Percentiles rank a stretch among this genome's conserved stretches.
Conservation (phyloP, 164 flowering plant species). For the Platanus orientalis region DNA sequence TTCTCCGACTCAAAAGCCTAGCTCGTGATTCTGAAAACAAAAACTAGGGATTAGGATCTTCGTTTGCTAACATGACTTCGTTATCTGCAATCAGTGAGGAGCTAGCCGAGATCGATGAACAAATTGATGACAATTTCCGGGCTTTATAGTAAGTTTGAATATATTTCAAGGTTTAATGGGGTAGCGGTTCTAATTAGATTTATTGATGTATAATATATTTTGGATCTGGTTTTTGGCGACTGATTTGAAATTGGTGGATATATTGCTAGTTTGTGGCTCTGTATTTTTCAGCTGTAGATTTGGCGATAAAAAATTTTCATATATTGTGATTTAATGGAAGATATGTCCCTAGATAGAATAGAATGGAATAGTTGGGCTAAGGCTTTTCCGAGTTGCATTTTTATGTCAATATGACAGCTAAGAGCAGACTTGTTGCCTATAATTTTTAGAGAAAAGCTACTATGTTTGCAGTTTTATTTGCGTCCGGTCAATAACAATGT, state of each 20-base stretch:
- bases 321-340: neutral
- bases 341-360: neutral
- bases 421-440: no score
- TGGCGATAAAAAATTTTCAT: no score
- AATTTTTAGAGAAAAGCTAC: no score
- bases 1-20: neutral
- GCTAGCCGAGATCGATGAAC: constrained; percentile 81
- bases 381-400: no score
- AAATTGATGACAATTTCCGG: constrained; percentile 72
- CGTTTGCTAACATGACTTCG: constrained; percentile 37
- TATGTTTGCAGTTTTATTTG: no score
- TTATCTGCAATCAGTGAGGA: constrained; percentile 72
- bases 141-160: constrained; percentile 68
- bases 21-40: neutral
- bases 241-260: neutral
- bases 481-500: no score
- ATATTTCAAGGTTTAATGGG: no score
- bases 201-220: neutral
- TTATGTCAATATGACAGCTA: neutral
- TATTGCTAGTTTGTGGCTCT: neutral
- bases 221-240: neutral
- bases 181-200: no score
- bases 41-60: neutral
- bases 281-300: neutral
- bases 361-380: no score